Evolutionary conservation across 1,284 basidiomycete species (phyloP).

Genomic region (Phenoliferia sp.): DNA sequence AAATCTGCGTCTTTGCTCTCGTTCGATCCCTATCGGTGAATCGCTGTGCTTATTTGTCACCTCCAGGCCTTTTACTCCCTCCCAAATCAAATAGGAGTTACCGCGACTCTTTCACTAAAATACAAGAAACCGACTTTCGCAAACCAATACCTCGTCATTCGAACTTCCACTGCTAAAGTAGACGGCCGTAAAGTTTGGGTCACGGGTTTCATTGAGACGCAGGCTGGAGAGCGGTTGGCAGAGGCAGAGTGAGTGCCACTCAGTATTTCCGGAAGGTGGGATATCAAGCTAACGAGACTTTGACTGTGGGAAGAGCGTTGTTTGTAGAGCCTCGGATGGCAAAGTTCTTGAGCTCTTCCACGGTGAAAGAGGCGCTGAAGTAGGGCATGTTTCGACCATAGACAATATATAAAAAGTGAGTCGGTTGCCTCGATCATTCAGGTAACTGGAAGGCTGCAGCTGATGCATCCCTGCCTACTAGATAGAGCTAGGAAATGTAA

Average conservation of each 20-base stretch:
- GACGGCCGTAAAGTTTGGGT: conserved; percentile 74
- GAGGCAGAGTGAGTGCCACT: conserved; percentile 64
- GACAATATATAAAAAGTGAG: no score
- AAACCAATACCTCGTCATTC: conserved; percentile 63
- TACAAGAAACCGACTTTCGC: conserved; percentile 43
- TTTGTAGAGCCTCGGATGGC: conserved; percentile 84
- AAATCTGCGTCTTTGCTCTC: neutral
- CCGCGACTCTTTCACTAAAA: conserved; percentile 53
- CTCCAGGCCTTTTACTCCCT: conserved; percentile 71
- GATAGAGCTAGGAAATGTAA: no score
- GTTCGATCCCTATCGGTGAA: conserved; percentile 3
- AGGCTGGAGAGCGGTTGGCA: conserved; percentile 70
- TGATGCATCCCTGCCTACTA: no score
- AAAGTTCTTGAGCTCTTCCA: conserved; percentile 55
- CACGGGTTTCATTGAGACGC: conserved; percentile 64
- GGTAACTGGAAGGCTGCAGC: no score
- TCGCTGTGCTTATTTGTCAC: neutral
- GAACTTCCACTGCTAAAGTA: conserved; percentile 58
- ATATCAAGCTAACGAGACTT: no score
- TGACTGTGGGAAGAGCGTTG: conserved; percentile 50
- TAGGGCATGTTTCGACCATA: conserved; percentile 1
- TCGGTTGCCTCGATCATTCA: no score
- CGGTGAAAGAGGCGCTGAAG: conserved; percentile 26
- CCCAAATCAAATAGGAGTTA: conserved; percentile 87
- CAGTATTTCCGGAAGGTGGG: no score